These are phyloP conservation scores for Chenopodium album DNA, from an alignment of 148 eudicot genomes.

Conservation along the genomic window DNA sequence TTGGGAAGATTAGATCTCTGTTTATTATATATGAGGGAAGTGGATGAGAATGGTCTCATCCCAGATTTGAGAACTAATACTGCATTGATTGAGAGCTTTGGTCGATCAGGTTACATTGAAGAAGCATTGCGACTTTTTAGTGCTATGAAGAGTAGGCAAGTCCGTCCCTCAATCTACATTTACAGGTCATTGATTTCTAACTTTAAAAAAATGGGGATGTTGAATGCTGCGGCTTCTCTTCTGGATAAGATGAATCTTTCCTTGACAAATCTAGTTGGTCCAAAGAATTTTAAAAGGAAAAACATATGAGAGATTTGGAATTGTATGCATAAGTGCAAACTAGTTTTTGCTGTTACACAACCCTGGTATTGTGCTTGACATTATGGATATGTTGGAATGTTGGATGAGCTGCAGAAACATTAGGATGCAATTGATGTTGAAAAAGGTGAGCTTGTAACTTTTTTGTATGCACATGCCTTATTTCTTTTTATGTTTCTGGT, in stretches of 20 bases:
- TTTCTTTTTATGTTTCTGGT: background rate
- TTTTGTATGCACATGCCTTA: background rate
- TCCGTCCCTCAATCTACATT: constrained; percentile 65
- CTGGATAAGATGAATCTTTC: constrained; percentile 63
- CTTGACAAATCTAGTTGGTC: constrained; percentile 55
- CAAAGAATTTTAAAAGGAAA: constrained; percentile 59
- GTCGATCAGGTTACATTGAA: constrained; percentile 63
- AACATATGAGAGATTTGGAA: constrained; percentile 18
- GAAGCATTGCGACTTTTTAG: constrained; percentile 62
- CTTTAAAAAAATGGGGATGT: constrained; percentile 64
- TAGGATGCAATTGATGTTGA: background rate
- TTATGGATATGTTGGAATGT: background rate
- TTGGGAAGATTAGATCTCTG: constrained; percentile 64
- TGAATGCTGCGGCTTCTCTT: constrained; percentile 49
- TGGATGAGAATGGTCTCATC: constrained; percentile 53
- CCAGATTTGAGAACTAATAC: constrained; percentile 75
- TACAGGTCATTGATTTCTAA: constrained; percentile 65
- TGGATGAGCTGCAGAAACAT: background rate
- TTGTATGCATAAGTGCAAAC: background rate
- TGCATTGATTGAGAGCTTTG: constrained; percentile 79
- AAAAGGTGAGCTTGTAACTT: constrained; percentile 1
- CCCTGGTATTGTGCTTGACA: background rate
- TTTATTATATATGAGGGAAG: constrained; percentile 46
- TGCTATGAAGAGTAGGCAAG: constrained; percentile 57
- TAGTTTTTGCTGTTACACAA: background rate